Base-by-base conservation (phyloP, 2,329 filamentous ascomycete species). In the Ascochyta koolunga region DNA sequence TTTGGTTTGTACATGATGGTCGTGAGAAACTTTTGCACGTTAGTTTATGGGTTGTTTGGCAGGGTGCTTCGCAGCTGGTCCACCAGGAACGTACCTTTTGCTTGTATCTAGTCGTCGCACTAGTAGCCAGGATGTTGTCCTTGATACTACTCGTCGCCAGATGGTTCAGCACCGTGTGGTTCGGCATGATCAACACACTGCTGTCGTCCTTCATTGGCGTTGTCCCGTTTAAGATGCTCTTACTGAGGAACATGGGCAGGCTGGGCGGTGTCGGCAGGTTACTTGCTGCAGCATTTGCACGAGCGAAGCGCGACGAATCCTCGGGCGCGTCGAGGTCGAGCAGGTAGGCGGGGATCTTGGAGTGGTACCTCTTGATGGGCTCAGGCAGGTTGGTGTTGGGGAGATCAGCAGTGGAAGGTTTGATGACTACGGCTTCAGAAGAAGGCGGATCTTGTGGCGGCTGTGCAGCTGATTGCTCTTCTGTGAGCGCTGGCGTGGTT, bases 1-100 rank as follows among this genome's bases (percentile, higher is more conserved):
- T 92, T 91, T 16, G 91, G 92, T 80, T 97, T 98, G 79, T 98
- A 98, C 80, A 98, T 89, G 72, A 98, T 96, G 2, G 93, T 97
- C 4, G 93, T 98, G 31, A 98, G 89, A 77, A 98, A 98, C 93
- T 97, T 66, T 21, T 44, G 50, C 9, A 22, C 31, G 45, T 66
- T 49, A 68, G 58, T 5, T 31, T 15, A 24, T 22, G 13, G 4
- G 6, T 33, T 33, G 15, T 33, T n/a, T 15, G 7, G n/a, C 31
- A 8, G 31, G 7, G 39, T 24, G 31, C 3, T 16, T 16, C 11
- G 0, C 5, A 9, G 2, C 3, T 5, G 8, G 5, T n/a, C n/a
- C n/a, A n/a, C n/a, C n/a, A n/a, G 15, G 22, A 31, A 67, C 80
- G 51, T 69, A 91, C 91, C 86, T 99, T 99, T 77, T 90, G 89